Base-by-base conservation (phyloP, 176 grass and related monocot species). In the Musa schizocarpa region DNA sequence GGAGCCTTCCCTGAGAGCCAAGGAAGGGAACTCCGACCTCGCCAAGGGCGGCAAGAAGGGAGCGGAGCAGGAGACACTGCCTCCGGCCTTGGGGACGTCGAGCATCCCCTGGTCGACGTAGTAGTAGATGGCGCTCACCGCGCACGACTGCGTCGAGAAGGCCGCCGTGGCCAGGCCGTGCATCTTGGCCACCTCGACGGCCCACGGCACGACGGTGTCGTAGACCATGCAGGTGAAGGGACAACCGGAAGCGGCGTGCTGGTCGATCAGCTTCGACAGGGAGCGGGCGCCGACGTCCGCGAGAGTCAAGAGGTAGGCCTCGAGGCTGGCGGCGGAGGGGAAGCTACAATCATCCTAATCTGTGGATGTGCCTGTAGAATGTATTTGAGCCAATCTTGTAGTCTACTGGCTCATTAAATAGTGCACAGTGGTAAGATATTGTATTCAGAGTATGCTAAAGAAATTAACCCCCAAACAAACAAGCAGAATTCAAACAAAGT, bases 141-240 rank as follows among this genome's bases (percentile, higher is more conserved):
- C n/a, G 69, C 81, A 90, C 9, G 87, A 95, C 75, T 95, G 91
- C 9, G 85, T 95, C 21, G 83, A 90, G 78, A 88, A 88, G 1
- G 78, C 78, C 1, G 82, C 75, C 58, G 29, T 68, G 1, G 72
- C 66, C 11, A 80, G 9, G 16, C 72, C 78, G 56, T 69, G 12
- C 24, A 2, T 53, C 65, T 20, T 49, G 16, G 85, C 87, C 27
- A 79, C 73, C 1, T 43, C 49, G 65, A 4, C 75, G 29, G 68
- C 85, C 85, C 88, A 94, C 13, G 53, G 77, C 74, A 71, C 26
- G 68, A 71, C 85, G 24, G 80, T 78, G 83, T 90, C 91, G 77
- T 86, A 86, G 17, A 94, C 88, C 62, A 88, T 6, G 72, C 78
- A 86, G 3, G 91, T 88, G 83, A 88, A 79, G 3, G 79, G 78